Conservation (phyloP, 2,329 filamentous ascomycete species). For the Periconia macrospinosa region DNA sequence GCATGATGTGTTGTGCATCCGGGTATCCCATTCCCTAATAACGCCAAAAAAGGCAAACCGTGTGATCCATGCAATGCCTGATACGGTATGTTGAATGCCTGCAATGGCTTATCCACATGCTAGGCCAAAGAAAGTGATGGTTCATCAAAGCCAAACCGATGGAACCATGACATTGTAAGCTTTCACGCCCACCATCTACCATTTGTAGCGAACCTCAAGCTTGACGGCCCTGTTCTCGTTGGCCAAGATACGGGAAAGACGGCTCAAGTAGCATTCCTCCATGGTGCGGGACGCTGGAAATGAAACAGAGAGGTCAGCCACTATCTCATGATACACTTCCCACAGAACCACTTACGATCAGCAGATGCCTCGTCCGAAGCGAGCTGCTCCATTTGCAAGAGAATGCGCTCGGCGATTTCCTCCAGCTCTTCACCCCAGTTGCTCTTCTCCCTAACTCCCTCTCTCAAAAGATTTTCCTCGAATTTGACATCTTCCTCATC, state of each 20-base stretch:
- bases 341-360: constrained; percentile 5
- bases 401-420: constrained; percentile 22
- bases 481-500: constrained; percentile 12
- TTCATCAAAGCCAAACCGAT: not conserved
- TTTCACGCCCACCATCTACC: not conserved
- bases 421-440: constrained; percentile 39
- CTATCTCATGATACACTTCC: not conserved
- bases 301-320: not conserved
- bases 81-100: not conserved
- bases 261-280: constrained; percentile 27
- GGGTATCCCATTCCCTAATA: not conserved
- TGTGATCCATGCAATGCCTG: not conserved
- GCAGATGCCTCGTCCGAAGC: constrained; percentile 28
- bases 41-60: not conserved
- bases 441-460: constrained; percentile 35
- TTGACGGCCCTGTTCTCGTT: constrained; percentile 16
- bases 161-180: not conserved
- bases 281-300: constrained; percentile 14
- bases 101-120: not conserved
- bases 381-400: constrained; percentile 34
- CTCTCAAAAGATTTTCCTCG: constrained; percentile 11
- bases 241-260: constrained; percentile 26
- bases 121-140: not conserved
- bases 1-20: not conserved
- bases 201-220: constrained; percentile 14